phyloP scores from a whole-genome alignment of 2,329 filamentous ascomycete genomes.

The Pseudogymnoascus sp. region DNA sequence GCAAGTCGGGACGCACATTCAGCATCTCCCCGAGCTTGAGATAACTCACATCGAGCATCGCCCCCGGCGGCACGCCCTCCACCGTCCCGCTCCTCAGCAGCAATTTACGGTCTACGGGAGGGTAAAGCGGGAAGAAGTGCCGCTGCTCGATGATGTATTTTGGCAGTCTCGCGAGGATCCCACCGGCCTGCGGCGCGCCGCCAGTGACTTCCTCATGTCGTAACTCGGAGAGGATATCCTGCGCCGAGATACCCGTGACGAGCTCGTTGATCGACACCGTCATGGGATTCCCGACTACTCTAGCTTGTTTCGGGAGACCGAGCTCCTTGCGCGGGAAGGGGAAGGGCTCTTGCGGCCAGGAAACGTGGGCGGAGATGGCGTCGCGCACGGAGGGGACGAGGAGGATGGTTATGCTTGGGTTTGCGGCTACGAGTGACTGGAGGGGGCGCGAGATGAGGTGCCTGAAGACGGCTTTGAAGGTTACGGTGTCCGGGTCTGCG shows the following conservation, averaged over 20 bases:
- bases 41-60: slow-evolving; percentile 75
- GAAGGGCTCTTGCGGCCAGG: slow-evolving; percentile 75
- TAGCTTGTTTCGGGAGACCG: slow-evolving; percentile 67
- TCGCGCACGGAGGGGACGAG: slow-evolving; percentile 79
- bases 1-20: slow-evolving; percentile 73
- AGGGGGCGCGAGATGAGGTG: slow-evolving; percentile 69
- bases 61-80: slow-evolving; percentile 58
- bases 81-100: slow-evolving; percentile 57
- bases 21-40: slow-evolving; percentile 87
- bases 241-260: slow-evolving; percentile 70
- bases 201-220: slow-evolving; percentile 63
- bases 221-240: slow-evolving; percentile 78
- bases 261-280: slow-evolving; percentile 82
- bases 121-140: slow-evolving; percentile 85
- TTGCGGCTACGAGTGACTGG: slow-evolving; percentile 58
- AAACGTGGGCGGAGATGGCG: slow-evolving; percentile 71
- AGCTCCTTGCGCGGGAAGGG: slow-evolving; percentile 55
- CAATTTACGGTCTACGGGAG: slow-evolving; percentile 61
- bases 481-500: slow-evolving; percentile 69
- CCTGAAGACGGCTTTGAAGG: slow-evolving; percentile 75
- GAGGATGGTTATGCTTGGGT: slow-evolving; percentile 74
- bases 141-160: slow-evolving; percentile 80
- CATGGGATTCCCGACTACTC: slow-evolving; percentile 83
- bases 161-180: slow-evolving; percentile 52
- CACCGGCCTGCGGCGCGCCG: slow-evolving; percentile 42